These are phyloP conservation scores for Dalbergia oliveri DNA, from an alignment of 306 rosid species.

Conservation along the genomic window DNA sequence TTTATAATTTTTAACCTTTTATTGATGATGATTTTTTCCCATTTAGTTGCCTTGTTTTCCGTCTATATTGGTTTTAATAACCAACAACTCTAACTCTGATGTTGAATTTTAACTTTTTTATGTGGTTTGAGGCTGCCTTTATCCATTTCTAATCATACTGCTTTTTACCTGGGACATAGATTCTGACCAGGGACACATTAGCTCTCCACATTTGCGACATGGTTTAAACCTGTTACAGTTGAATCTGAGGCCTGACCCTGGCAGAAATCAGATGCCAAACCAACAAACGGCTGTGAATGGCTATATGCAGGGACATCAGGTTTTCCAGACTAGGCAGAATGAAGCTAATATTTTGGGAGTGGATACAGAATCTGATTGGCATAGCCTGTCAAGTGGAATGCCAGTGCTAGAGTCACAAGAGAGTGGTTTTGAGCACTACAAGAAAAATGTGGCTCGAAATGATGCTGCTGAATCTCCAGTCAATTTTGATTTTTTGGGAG, in stretches of 20 bases:
- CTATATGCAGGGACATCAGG: constrained; percentile 77
- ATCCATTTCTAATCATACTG: constrained; percentile 41
- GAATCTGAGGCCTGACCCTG: constrained; percentile 77
- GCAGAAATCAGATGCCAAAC: constrained; percentile 65
- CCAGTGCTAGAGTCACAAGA: constrained; percentile 70
- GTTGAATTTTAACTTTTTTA: constrained; percentile 2
- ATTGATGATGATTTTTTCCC: not conserved
- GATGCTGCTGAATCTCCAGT: constrained; percentile 81
- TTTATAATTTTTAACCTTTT: constrained; percentile 25
- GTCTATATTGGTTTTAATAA: constrained; percentile 17
- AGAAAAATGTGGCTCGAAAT: constrained; percentile 63
- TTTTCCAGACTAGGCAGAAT: constrained; percentile 78
- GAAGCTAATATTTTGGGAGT: constrained; percentile 76
- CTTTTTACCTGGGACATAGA: constrained; percentile 52
- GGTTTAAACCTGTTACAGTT: constrained; percentile 74
- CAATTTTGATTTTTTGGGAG: constrained; percentile 89
- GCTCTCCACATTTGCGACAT: constrained; percentile 68
- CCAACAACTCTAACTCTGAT: not conserved
- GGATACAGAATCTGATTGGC: constrained; percentile 79
- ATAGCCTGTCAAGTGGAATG: constrained; percentile 66
- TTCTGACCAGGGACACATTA: constrained; percentile 71
- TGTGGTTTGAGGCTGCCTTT: constrained; percentile 35
- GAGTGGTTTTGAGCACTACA: constrained; percentile 72
- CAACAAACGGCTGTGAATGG: constrained; percentile 79
- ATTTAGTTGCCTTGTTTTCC: constrained; percentile 3